Evolutionary conservation across 164 flowering plant genomes (phyloP), one percentile per base, ranked within the genome.

Genomic region (Berberis vulgaris): DNA sequence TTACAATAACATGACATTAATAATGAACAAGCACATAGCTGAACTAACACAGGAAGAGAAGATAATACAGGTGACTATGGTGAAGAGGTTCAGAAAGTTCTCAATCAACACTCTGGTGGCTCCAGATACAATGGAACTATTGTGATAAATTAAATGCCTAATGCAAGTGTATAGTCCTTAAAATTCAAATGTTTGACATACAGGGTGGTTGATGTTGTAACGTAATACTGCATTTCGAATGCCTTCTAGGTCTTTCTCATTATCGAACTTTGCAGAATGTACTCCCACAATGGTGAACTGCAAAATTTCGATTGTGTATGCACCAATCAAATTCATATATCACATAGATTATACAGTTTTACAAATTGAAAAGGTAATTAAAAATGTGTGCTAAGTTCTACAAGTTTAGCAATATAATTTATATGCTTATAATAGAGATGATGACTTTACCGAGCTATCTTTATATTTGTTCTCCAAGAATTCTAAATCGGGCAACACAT

Each of bases 241-340:
- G 57, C 97, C 98, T 73, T 87, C 95, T 52, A 84, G 77, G 79
- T 94, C 97, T 76, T 87, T 94, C 81, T 94, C 97, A 71, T 90
- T 94, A 63, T 94, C 96, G 72, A 94, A 94, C 72, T 94, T 94
- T 41, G 98, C 98, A 60, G 98, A 94, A 74, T 94, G 98, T 49
- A 94, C 98, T 58, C 98, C 98, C 65, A 94, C 82, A 67, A 94
- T 96, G 54, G 79, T 76, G 66, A 94, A 87, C 98, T 94, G 87
- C 74, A 72, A 6, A 70, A 26, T 6, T 55, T 7, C 58, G 26
- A 13, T 57, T 43, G 7, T 41, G 10, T 41, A 6, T 7, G 12
- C 2, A 41, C n/a, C 7, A 57, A 41, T 57, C 26, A 26, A 26
- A 26, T 26, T 26, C 26, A 26, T 26, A 26, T 26, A 26, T 26